phyloP scores from a whole-genome alignment of 1,284 basidiomycete species.

The Papiliotrema fonsecae region DNA sequence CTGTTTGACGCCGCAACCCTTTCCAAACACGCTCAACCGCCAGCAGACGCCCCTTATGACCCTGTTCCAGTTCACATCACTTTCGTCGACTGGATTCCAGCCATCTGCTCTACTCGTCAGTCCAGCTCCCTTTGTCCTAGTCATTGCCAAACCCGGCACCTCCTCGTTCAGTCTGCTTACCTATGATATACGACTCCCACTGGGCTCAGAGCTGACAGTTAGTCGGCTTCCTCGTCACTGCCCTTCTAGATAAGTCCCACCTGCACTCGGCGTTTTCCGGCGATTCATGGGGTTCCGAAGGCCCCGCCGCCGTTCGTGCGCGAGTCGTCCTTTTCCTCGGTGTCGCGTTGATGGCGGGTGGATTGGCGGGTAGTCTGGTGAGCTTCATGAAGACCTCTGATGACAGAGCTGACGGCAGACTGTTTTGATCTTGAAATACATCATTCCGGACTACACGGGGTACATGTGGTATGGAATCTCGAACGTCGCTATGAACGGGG shows the following conservation, averaged over 20 bases:
- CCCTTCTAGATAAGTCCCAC: slow-evolving; percentile 91
- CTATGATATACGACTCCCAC: no score
- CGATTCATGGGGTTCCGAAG: slow-evolving; percentile 54
- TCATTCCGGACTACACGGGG: slow-evolving; percentile 69
- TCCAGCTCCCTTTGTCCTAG: slow-evolving; percentile 5
- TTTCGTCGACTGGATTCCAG: slow-evolving; percentile 93
- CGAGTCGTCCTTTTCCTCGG: slow-evolving; percentile 87
- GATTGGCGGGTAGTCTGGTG: slow-evolving; percentile 86
- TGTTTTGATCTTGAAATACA: slow-evolving; percentile 86
- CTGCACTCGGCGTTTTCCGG: slow-evolving; percentile 73
- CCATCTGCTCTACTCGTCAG: slow-evolving; percentile 74
- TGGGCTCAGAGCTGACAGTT: neutral
- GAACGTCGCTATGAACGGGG: slow-evolving; percentile 86
- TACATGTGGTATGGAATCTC: slow-evolving; percentile 91
- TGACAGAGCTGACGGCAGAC: slow-evolving; percentile 56
- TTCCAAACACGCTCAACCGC: slow-evolving; percentile 72
- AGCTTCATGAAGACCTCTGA: no score
- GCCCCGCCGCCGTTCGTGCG: slow-evolving; percentile 82
- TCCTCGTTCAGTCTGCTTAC: neutral
- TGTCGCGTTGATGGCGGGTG: slow-evolving; percentile 94
- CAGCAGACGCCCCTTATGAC: slow-evolving; percentile 63
- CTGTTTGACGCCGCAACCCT: slow-evolving; percentile 90
- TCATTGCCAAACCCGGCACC: no score
- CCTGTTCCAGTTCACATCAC: slow-evolving; percentile 77
- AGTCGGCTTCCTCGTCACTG: slow-evolving; percentile 87